Evolutionary conservation across 1,284 basidiomycete genomes (phyloP).

Genomic region (Apiotrichum gamsii): DNA sequence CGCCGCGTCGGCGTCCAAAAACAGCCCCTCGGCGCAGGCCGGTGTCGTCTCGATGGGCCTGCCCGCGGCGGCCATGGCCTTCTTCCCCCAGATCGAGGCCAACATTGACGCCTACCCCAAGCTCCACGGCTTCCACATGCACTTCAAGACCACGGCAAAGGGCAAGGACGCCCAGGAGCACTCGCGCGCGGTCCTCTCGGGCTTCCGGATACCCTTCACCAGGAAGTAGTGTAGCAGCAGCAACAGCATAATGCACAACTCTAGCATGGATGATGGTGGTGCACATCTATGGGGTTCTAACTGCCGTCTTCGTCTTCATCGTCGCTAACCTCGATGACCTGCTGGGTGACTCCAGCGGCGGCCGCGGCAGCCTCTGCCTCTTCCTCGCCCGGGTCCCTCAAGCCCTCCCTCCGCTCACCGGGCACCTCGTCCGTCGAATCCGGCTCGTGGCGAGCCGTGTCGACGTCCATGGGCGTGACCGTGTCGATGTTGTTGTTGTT

Average conservation of each 20-base stretch:
- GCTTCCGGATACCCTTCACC: conserved; percentile 79
- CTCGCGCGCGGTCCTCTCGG: conserved; percentile 75
- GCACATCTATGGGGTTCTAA: too few relatives aligned
- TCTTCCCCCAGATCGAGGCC: conserved; percentile 92
- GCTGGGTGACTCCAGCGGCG: too few relatives aligned
- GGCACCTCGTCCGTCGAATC: background rate
- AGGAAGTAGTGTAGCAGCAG: too few relatives aligned
- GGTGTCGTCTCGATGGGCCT: conserved; percentile 89
- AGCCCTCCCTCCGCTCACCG: background rate
- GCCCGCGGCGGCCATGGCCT: conserved; percentile 71
- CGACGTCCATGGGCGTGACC: too few relatives aligned
- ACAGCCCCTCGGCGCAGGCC: conserved; percentile 65
- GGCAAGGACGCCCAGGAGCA: conserved; percentile 80
- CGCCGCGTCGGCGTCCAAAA: conserved; percentile 51
- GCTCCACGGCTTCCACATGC: conserved; percentile 80
- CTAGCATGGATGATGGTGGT: background rate
- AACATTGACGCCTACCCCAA: conserved; percentile 82
- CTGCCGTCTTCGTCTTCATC: conserved; percentile 16
- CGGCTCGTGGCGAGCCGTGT: too few relatives aligned
- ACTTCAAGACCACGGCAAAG: conserved; percentile 77
- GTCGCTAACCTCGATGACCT: too few relatives aligned
- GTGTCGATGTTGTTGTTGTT: too few relatives aligned
- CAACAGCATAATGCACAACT: conserved; percentile 1
- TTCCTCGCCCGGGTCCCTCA: background rate
- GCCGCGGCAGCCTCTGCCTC: conserved; percentile 4